Evolutionary conservation across 2,329 filamentous ascomycete species (phyloP), one percentile per base, ranked within the genome.

Genomic region (Exophiala sideris): DNA sequence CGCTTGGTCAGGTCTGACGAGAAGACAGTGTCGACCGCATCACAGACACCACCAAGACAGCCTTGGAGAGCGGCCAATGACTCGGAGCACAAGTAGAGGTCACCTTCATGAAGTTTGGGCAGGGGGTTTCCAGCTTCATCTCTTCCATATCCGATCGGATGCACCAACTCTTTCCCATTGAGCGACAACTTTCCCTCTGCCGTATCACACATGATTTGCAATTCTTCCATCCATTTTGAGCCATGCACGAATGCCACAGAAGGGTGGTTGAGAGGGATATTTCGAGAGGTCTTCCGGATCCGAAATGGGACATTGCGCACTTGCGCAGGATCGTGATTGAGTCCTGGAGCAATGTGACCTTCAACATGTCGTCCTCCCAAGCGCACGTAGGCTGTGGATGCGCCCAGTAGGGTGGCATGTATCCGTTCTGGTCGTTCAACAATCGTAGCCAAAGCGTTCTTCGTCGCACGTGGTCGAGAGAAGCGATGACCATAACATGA

Each of bases 401-500:
- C 79, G 2, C 94, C 94, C 46, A 96, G 68, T 0, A 92, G 82
- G 56, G 85, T 85, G 3, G 94, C 94, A 63, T 88, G 88, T 60
- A 99, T 85, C 55, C 94, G 81, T 74, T 99, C 94, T 0, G 94
- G 94, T 9, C 94, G 81, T 73, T 99, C 94, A 45, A 99, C 91
- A 61, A 99, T 96, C 52, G 85, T 88, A 64, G 77, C 83, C 1
- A 97, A 78, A 12, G 81, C 80, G 41, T 76, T 79, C 64, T 87
- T 87, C 18, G 84, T 86, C 1, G 90, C 87, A 63, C 88, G 86
- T 3, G 90, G 90, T 41, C 94, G 82, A 9, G 91, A 89, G 70
- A 85, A 99, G 18, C 91, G 86, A 73, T 99, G 94, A 20, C 92
- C 91, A 68, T 97, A 99, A 71, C 92, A 96, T 49, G 88, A 86